A percentile compares a stretch with the other conserved stretches of the same genome.
Conservation (phyloP, 148 eudicot species). For the Persicaria maculosa region DNA sequence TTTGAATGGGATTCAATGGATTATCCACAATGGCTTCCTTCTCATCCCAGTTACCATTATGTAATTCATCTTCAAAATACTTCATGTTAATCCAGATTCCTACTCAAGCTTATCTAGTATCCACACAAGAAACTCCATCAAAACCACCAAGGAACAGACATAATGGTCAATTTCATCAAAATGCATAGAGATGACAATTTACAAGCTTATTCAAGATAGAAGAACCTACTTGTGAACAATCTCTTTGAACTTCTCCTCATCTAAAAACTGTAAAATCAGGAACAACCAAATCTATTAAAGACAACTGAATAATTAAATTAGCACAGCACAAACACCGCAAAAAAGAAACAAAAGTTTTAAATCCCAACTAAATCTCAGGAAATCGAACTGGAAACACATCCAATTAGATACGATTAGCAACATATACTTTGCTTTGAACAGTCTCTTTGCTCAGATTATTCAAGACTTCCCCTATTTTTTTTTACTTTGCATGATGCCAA, state of each 20-base stretch:
- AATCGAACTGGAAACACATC: too few relatives aligned
- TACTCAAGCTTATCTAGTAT: constrained; percentile 72
- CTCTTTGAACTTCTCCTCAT: constrained; percentile 89
- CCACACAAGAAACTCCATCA: constrained; percentile 4
- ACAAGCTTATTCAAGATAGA: constrained; percentile 2
- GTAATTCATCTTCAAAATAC: constrained; percentile 65
- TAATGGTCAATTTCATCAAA: not conserved
- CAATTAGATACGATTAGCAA: not conserved
- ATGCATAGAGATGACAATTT: not conserved
- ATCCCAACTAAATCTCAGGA: constrained; percentile 1
- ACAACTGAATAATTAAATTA: not conserved
- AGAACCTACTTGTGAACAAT: constrained; percentile 73
- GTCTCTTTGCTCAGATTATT: not conserved
- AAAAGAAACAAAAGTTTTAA: not conserved
- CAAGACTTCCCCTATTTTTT: not conserved
- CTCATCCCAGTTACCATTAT: constrained; percentile 67
- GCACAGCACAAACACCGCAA: not conserved
- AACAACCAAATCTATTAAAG: constrained; percentile 21
- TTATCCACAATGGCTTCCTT: too few relatives aligned
- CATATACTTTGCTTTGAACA: too few relatives aligned
- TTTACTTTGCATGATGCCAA: not conserved
- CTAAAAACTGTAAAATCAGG: constrained; percentile 75
- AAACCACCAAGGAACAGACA: not conserved
- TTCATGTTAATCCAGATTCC: constrained; percentile 79
- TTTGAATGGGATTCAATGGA: too few relatives aligned